These are phyloP conservation scores for Huntiella moniliformis DNA, from an alignment of 2,329 filamentous ascomycete species.

Conservation along the genomic window DNA sequence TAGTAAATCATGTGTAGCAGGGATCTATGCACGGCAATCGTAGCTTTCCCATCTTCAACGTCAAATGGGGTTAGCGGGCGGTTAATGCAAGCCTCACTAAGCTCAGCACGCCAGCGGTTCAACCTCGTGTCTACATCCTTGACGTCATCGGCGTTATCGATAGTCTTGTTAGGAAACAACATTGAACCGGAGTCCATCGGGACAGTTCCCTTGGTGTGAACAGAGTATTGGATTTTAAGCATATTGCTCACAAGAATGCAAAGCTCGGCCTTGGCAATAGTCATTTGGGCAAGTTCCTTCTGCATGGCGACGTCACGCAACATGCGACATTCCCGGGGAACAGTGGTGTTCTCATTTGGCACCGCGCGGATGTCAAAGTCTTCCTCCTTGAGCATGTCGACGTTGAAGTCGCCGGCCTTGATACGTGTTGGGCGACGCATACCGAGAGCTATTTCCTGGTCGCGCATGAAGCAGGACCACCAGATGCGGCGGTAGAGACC, in stretches of 20 bases:
- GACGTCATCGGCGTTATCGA: slow-evolving; percentile 66
- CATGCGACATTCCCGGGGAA: slow-evolving; percentile 51
- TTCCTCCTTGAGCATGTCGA: slow-evolving; percentile 66
- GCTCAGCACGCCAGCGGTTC: slow-evolving; percentile 53
- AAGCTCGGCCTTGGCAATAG: slow-evolving; percentile 77
- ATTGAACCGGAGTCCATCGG: slow-evolving; percentile 70
- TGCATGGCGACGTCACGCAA: slow-evolving; percentile 56
- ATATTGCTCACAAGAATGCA: slow-evolving; percentile 82
- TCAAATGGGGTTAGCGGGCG: slow-evolving; percentile 34
- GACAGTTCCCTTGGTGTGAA: slow-evolving; percentile 66
- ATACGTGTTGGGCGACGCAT: slow-evolving; percentile 87
- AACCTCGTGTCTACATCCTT: slow-evolving; percentile 63
- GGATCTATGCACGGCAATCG: slow-evolving; percentile 54
- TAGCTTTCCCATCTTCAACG: slow-evolving; percentile 39
- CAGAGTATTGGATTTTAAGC: slow-evolving; percentile 78
- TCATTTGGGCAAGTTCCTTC: slow-evolving; percentile 65
- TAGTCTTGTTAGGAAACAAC: slow-evolving; percentile 73
- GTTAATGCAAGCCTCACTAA: slow-evolving; percentile 57
- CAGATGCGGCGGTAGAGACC: slow-evolving; percentile 88
- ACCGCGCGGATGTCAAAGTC: slow-evolving; percentile 68
- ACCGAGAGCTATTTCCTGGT: slow-evolving; percentile 76
- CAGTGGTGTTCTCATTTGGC: slow-evolving; percentile 46
- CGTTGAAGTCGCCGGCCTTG: slow-evolving; percentile 83
- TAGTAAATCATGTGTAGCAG: slow-evolving; percentile 86
- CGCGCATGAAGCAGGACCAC: slow-evolving; percentile 96